A percentile compares a stretch with the other conserved stretches of the same genome.
Evolutionary conservation across 208 protist species (phyloP).

Genomic region (Balamuthia mandrillaris): DNA sequence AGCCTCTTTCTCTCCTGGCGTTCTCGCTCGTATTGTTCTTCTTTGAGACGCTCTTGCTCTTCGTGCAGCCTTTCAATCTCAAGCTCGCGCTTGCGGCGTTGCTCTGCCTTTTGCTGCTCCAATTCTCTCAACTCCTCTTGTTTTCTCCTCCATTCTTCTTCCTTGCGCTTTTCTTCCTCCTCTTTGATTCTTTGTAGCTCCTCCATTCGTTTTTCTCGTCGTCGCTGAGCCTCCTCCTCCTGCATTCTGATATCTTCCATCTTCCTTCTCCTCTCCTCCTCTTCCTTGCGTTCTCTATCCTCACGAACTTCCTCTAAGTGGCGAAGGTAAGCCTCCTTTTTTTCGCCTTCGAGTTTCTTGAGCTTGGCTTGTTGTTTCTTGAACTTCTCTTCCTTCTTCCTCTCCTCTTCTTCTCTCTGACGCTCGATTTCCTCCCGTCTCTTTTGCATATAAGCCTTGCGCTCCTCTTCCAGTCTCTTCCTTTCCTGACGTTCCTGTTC

Average conservation of each 20-base stretch:
- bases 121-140: background rate
- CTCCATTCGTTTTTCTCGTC: background rate
- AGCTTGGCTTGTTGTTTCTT: slow-evolving; percentile 29
- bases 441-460: background rate
- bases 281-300: slow-evolving; percentile 22
- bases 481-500: background rate
- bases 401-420: slow-evolving; percentile 12
- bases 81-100: too few relatives aligned
- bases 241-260: slow-evolving; percentile 27
- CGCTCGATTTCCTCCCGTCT: slow-evolving; percentile 27
- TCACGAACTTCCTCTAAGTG: background rate
- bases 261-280: background rate
- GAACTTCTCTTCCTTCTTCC: slow-evolving; percentile 5
- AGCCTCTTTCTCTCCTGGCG: too few relatives aligned
- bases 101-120: too few relatives aligned
- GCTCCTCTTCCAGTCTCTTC: background rate
- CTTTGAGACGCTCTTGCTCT: too few relatives aligned
- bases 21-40: too few relatives aligned
- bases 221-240: too few relatives aligned
- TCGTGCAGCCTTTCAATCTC: too few relatives aligned
- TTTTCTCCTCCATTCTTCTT: background rate
- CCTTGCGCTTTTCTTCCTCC: background rate
- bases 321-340: slow-evolving; percentile 16
- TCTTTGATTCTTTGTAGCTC: slow-evolving; percentile 23
- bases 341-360: slow-evolving; percentile 34